phyloP scores from a whole-genome alignment of 768 basidiomycete genomes.

The Leccinum ochraceum region DNA sequence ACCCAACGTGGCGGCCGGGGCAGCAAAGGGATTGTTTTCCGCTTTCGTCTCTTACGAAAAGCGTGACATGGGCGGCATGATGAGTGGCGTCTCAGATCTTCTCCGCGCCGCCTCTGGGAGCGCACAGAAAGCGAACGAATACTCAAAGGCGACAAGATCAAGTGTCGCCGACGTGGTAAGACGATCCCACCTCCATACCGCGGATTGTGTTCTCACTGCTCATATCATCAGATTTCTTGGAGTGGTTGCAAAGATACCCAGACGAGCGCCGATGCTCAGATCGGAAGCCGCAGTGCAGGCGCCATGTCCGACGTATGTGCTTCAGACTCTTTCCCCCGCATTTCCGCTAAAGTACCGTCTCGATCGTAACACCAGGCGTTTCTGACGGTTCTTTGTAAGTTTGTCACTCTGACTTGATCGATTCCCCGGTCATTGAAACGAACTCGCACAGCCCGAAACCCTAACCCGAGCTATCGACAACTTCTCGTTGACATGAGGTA shows the following conservation, averaged over 20 bases:
- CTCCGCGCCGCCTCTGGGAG: constrained; percentile 73
- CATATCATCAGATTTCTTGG: constrained; percentile 65
- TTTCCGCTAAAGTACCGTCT: neutral
- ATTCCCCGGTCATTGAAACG: neutral
- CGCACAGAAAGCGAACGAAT: constrained; percentile 61
- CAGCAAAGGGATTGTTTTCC: constrained; percentile 82
- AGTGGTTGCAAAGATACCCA: constrained; percentile 81
- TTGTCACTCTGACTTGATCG: neutral
- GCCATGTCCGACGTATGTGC: constrained; percentile 75
- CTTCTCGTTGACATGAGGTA: constrained; percentile 49
- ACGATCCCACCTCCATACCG: constrained; percentile 11
- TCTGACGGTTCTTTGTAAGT: constrained; percentile 52
- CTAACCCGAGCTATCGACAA: constrained; percentile 53
- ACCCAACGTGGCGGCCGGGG: constrained; percentile 84
- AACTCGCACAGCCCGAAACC: constrained; percentile 38
- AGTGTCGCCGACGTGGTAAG: constrained; percentile 85
- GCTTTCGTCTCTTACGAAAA: constrained; percentile 75
- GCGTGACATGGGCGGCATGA: constrained; percentile 78
- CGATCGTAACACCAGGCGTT: constrained; percentile 46
- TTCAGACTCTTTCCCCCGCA: neutral
- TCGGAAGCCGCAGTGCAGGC: constrained; percentile 66
- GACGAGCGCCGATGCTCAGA: constrained; percentile 77
- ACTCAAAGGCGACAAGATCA: constrained; percentile 62
- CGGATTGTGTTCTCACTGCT: neutral
- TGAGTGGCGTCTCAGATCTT: constrained; percentile 72